Conservation (phyloP, 345 rosid genomes). For the Melaleuca alternifolia region DNA sequence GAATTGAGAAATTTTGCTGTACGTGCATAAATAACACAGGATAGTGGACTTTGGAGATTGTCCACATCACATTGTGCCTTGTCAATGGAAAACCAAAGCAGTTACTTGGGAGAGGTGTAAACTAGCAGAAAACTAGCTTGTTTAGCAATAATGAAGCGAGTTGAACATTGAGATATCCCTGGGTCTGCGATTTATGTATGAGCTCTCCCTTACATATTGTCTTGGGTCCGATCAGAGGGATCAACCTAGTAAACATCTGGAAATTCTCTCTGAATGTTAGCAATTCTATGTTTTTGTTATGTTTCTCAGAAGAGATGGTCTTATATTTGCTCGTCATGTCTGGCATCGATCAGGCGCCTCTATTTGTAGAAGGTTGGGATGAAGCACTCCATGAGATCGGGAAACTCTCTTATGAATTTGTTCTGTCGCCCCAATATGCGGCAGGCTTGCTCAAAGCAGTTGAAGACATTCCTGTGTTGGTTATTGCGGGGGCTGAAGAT, state of each 20-base stretch:
- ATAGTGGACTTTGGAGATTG: not conserved
- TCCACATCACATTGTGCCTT: not conserved
- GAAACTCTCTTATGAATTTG: slow-evolving; percentile 69
- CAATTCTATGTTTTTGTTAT: not conserved
- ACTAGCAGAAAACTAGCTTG: not conserved
- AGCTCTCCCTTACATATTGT: not conserved
- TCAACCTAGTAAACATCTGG: not conserved
- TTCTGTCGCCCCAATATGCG: slow-evolving; percentile 56
- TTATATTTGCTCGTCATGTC: not conserved
- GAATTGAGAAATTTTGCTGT: not conserved
- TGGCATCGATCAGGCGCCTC: slow-evolving; percentile 47
- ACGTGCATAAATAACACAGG: not conserved
- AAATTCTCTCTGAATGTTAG: not conserved
- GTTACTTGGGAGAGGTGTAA: not conserved
- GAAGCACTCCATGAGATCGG: slow-evolving; percentile 95
- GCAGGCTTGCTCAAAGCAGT: slow-evolving; percentile 49
- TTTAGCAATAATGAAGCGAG: not conserved
- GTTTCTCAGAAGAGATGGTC: not conserved
- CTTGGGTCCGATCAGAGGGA: not conserved
- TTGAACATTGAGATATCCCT: not conserved
- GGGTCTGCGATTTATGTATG: not conserved
- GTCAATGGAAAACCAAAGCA: not conserved
- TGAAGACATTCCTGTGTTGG: slow-evolving; percentile 60
- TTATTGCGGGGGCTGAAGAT: slow-evolving; percentile 83
- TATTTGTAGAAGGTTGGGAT: slow-evolving; percentile 90